phyloP scores from a whole-genome alignment of 192 early-diverging fungal genomes.

The Endogone sp. region DNA sequence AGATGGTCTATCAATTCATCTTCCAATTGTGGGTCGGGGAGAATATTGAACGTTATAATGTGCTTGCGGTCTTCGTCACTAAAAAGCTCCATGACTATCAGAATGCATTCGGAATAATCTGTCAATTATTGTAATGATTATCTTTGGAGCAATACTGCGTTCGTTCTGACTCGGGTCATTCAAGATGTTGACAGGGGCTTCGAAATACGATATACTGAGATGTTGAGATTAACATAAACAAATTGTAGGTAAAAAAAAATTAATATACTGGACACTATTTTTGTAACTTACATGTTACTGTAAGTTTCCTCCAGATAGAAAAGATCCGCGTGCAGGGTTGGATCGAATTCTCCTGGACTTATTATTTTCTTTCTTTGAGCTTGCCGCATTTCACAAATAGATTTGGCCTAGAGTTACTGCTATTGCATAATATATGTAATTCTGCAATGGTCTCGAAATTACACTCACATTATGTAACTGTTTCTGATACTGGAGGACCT shows the following conservation, averaged over 20 bases:
- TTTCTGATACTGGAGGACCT: not conserved
- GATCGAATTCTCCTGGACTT: not conserved
- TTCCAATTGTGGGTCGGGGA: not conserved
- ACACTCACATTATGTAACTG: not conserved
- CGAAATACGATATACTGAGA: not conserved
- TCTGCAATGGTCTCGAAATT: not conserved
- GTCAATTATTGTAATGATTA: not conserved
- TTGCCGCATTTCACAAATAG: not conserved
- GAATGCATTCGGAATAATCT: not conserved
- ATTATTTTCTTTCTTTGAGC: not conserved
- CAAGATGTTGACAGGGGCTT: not conserved
- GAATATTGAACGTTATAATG: conserved; percentile 9
- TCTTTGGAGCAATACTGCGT: not conserved
- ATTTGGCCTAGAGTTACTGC: not conserved
- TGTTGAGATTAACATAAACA: not conserved
- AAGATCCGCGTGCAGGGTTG: not conserved
- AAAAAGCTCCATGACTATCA: not conserved
- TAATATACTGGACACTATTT: not conserved
- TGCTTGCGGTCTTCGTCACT: conserved; percentile 7
- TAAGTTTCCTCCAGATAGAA: not conserved
- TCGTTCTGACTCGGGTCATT: not conserved
- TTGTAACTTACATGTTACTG: not conserved
- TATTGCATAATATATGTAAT: not conserved
- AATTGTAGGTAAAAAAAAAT: not conserved
- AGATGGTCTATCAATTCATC: conserved; percentile 9